Evolutionary conservation across 768 basidiomycete genomes (phyloP).

Genomic region (Naganishia kalamii): DNA sequence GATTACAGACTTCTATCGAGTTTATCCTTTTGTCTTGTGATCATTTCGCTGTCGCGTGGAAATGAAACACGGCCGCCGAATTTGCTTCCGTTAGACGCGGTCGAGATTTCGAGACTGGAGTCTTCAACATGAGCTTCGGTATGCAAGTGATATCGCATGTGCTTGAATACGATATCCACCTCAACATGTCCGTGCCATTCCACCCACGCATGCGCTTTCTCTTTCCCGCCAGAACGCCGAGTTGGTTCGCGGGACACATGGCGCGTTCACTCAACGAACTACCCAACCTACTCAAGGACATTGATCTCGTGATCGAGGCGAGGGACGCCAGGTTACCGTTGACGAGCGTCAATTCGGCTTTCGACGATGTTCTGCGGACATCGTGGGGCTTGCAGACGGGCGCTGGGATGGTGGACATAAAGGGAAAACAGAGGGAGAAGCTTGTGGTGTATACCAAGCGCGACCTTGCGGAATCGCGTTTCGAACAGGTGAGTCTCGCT

Average conservation of each 20-base stretch:
- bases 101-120: too few species aligned
- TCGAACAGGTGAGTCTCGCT: constrained; percentile 74
- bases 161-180: neutral
- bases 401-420: constrained; percentile 18
- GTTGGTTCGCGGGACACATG: constrained; percentile 98
- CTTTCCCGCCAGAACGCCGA: constrained; percentile 64
- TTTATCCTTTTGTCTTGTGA: too few species aligned
- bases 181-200: constrained; percentile 19
- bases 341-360: constrained; percentile 82
- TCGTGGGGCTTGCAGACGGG: constrained; percentile 33
- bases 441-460: constrained; percentile 89
- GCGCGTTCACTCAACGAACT: constrained; percentile 72
- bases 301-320: constrained; percentile 77
- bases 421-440: constrained; percentile 58
- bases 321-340: constrained; percentile 87
- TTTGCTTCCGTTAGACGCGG: too few species aligned
- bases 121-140: too few species aligned
- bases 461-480: constrained; percentile 83
- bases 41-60: too few species aligned
- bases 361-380: constrained; percentile 57
- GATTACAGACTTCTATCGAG: too few species aligned
- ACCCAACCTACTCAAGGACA: constrained; percentile 64
- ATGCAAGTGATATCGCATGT: too few species aligned
- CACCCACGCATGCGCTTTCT: constrained; percentile 39
- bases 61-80: too few species aligned